Evolutionary conservation across 2,329 filamentous ascomycete genomes (phyloP).

Genomic region (Talaromyces sp.): DNA sequence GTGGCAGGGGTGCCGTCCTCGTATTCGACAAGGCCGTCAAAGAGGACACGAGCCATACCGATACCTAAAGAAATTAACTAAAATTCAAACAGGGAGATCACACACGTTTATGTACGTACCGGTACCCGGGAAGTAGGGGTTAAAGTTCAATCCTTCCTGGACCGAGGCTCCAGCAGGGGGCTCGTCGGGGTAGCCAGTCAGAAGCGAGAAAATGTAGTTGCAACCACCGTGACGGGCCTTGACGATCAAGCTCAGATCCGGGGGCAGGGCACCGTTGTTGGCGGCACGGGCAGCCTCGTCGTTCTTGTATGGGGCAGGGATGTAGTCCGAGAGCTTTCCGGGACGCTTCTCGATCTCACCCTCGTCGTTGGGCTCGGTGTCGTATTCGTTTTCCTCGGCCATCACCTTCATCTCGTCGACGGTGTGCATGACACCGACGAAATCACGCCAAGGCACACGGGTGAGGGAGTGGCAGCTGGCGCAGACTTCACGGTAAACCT

Average conservation of each 20-base stretch:
- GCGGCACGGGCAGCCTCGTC: constrained; percentile 96
- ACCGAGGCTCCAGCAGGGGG: constrained; percentile 83
- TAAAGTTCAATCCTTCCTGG: constrained; percentile 93
- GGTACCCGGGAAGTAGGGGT: constrained; percentile 99
- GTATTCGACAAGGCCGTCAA: constrained; percentile 96
- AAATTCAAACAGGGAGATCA: background rate
- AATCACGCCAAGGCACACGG: constrained; percentile 86
- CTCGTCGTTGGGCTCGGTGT: constrained; percentile 94
- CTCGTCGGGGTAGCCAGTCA: constrained; percentile 97
- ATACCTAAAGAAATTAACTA: constrained; percentile 50
- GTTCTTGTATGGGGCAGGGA: constrained; percentile 94
- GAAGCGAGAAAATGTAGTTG: constrained; percentile 95
- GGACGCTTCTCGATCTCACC: constrained; percentile 97
- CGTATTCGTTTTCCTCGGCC: constrained; percentile 98
- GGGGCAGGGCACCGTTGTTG: constrained; percentile 96
- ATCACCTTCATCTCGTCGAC: constrained; percentile 96
- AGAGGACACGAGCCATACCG: constrained; percentile 97
- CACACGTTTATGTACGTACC: constrained; percentile 43
- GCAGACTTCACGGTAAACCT: constrained; percentile 98
- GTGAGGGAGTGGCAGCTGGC: constrained; percentile 93
- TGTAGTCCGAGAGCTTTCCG: constrained; percentile 97
- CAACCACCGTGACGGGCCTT: constrained; percentile 97
- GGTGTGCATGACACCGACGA: constrained; percentile 89
- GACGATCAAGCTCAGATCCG: constrained; percentile 94
- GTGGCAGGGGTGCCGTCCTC: constrained; percentile 92